Evolutionary conservation across 2,329 filamentous ascomycete genomes (phyloP).

Genomic region (Sporothrix pseudoabietina): DNA sequence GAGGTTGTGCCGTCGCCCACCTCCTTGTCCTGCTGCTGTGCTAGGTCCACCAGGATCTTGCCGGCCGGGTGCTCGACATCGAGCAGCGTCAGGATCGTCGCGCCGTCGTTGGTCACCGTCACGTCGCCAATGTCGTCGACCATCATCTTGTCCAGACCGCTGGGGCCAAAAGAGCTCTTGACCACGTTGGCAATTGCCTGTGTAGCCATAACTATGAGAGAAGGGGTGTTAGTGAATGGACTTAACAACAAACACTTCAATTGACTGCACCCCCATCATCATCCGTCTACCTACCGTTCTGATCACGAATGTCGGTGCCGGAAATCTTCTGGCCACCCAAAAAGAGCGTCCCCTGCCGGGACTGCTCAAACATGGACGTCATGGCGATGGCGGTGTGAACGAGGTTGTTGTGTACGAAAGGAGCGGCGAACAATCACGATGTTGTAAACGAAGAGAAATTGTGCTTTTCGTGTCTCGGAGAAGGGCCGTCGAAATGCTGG

Average conservation of each 20-base stretch:
- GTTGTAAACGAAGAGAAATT: neutral
- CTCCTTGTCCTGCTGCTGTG: slow-evolving; percentile 98
- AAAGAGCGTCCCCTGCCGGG: slow-evolving; percentile 93
- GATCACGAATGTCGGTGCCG: slow-evolving; percentile 92
- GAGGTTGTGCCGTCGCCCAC: slow-evolving; percentile 98
- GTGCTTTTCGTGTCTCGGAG: neutral
- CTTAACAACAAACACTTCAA: neutral
- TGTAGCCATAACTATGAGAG: slow-evolving; percentile 73
- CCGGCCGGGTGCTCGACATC: slow-evolving; percentile 98
- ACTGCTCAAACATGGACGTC: slow-evolving; percentile 95
- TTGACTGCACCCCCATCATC: neutral
- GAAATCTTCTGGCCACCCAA: slow-evolving; percentile 97
- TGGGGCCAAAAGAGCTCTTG: slow-evolving; percentile 97
- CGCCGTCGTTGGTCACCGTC: slow-evolving; percentile 97
- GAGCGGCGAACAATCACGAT: neutral
- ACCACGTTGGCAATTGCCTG: slow-evolving; percentile 98
- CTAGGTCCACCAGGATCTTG: slow-evolving; percentile 96
- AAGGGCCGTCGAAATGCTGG: slow-evolving; percentile 1
- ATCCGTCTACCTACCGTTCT: slow-evolving; percentile 68
- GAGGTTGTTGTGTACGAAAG: neutral
- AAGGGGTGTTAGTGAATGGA: neutral
- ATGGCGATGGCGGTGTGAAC: slow-evolving; percentile 52
- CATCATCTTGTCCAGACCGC: slow-evolving; percentile 99
- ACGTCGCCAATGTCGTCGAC: slow-evolving; percentile 96
- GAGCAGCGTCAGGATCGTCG: slow-evolving; percentile 90